Conservation (phyloP, 139 green algal species). For the Raphidocelis subcapitata region DNA sequence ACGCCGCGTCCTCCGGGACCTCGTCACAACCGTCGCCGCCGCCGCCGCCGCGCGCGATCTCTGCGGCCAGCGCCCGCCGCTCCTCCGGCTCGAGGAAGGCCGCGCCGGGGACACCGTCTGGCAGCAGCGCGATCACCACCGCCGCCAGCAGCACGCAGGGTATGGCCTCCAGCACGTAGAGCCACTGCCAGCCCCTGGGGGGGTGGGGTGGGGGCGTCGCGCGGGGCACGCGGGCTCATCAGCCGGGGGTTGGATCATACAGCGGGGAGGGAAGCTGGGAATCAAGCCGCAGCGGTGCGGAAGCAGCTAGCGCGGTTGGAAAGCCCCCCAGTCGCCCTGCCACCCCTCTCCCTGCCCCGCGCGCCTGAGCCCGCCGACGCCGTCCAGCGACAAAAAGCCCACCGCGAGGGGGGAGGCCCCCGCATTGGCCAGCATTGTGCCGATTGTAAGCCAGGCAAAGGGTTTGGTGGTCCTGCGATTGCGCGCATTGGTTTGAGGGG, state of each 20-base stretch:
- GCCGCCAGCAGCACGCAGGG: conserved; percentile 22
- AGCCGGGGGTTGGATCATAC: too few species aligned
- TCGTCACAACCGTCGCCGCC: too few species aligned
- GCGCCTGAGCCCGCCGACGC: not conserved
- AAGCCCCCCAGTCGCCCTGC: too few species aligned
- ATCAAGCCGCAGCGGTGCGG: not conserved
- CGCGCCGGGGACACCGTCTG: not conserved
- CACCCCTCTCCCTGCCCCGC: too few species aligned
- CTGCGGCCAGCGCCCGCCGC: too few species aligned
- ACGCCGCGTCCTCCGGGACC: too few species aligned
- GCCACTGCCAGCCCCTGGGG: conserved; percentile 19
- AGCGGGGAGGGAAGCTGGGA: too few species aligned
- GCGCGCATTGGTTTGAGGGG: too few species aligned
- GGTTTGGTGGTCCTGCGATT: conserved; percentile 32
- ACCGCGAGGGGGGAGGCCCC: conserved; percentile 16
- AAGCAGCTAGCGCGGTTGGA: too few species aligned
- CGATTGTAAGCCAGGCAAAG: conserved; percentile 17
- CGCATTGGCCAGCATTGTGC: conserved; percentile 29
- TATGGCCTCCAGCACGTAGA: conserved; percentile 28
- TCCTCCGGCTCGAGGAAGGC: conserved; percentile 4
- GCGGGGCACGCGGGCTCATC: too few species aligned
- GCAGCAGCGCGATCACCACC: conserved; percentile 6
- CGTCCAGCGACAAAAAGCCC: conserved; percentile 26
- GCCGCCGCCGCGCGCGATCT: too few species aligned
- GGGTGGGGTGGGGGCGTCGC: too few species aligned